Evolutionary conservation across 805 yeast species (phyloP).

Genomic region (Grigorovia transvaalensis): DNA sequence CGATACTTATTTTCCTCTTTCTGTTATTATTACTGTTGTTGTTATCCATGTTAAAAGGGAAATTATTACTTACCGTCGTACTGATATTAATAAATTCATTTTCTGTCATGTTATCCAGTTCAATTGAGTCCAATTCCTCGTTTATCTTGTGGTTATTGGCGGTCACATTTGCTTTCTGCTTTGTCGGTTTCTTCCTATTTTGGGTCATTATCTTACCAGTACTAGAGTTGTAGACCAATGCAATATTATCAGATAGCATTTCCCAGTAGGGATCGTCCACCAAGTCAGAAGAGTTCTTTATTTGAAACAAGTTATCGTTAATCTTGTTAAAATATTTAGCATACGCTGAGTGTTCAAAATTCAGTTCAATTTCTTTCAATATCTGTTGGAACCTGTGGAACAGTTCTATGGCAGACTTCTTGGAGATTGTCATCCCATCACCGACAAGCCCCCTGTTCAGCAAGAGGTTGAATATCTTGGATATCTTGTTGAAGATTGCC

Average conservation of each 20-base stretch:
- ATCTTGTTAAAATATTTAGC: constrained; percentile 22
- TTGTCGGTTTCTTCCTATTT: constrained; percentile 9
- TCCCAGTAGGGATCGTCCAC: constrained; percentile 24
- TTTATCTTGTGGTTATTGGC: background rate
- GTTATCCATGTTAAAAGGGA: constrained; percentile 4
- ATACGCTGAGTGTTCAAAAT: constrained; percentile 25
- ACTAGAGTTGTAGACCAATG: constrained; percentile 20
- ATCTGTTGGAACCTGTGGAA: constrained; percentile 28
- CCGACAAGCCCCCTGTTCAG: constrained; percentile 19
- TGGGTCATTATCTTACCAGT: constrained; percentile 24
- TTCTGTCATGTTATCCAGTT: constrained; percentile 1
- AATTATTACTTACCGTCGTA: constrained; percentile 4
- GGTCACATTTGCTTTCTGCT: background rate
- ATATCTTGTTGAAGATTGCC: constrained; percentile 18
- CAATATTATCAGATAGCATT: constrained; percentile 16
- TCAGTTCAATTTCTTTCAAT: constrained; percentile 25
- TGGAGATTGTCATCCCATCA: constrained; percentile 22
- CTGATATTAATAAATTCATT: constrained; percentile 6
- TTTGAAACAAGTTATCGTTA: constrained; percentile 23
- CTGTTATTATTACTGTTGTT: constrained; percentile 5
- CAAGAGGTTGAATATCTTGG: constrained; percentile 23
- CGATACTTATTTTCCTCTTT: constrained; percentile 21
- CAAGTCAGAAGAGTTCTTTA: constrained; percentile 21
- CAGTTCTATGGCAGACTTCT: constrained; percentile 27
- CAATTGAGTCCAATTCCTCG: background rate